Base-by-base conservation (phyloP, 257 asterid genomes). In the Ilex aquifolium region DNA sequence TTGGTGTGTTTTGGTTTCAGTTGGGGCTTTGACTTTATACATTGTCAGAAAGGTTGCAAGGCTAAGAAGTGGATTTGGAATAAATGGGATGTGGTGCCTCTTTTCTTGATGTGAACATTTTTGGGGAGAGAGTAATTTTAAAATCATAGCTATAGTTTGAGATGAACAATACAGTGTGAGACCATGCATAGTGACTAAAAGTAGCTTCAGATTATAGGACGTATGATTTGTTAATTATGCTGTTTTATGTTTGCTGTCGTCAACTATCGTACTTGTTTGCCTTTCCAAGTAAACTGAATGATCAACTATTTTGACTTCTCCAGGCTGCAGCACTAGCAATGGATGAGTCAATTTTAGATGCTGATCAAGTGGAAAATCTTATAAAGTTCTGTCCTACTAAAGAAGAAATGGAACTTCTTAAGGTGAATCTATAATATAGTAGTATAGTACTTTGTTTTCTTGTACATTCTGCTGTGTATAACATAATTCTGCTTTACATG, bases 281-380 rank as follows among this genome's bases (percentile, higher is more conserved):
- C 10, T 49, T 7, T 15, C 54, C 54, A 49, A 49, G n/a, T 49
- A n/a, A 49, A 11, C 17, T 49, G 17, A 7, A 8, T 36, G 42
- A 6, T 32, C 49, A 56, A 44, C 67, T 67, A 61, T 64, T 73
- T 59, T 67, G 16, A 67, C 59, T 72, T 76, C 71, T 61, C 55
- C 75, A 94, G 99, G 89, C 97, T 74, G 97, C 99, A 67, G 95
- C 92, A 66, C 92, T 94, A 42, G 95, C 97, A 56, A 82, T 94
- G 99, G 97, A 94, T 86, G 95, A 79, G 74, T 74, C 95, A 72
- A 74, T 90, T 32, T 74, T 94, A 78, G 99, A 94, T 83, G 97
- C 97, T 57, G 99, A 94, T 80, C 97, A 90, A 83, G 97, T 94
- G 54, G 99, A 94, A 77, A 90, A 90, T 76, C 95, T 94, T 57